Conservation (phyloP, 495 filamentous ascomycete species). For the Chaetomium fimeti region DNA sequence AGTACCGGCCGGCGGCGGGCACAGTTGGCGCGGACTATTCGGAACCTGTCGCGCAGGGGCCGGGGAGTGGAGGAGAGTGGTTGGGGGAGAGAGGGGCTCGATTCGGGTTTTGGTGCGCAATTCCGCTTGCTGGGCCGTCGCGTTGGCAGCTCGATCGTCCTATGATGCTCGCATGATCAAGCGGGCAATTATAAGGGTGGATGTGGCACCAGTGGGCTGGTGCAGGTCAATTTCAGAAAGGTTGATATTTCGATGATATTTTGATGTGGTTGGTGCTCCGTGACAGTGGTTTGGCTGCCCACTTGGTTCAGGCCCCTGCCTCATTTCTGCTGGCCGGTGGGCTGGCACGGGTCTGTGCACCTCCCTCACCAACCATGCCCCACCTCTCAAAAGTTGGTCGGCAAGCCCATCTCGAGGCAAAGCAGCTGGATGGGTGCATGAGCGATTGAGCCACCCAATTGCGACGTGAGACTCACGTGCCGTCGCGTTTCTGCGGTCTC, state of each 20-base stretch:
- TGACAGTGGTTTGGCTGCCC: not conserved
- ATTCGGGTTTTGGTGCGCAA: slow-evolving; percentile 5
- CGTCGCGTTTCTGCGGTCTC: slow-evolving; percentile 9
- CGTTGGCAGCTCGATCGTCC: slow-evolving; percentile 26
- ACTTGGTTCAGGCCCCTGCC: not conserved
- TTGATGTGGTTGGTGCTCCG: slow-evolving; percentile 1
- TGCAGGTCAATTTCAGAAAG: not conserved
- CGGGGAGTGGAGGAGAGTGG: slow-evolving; percentile 14
- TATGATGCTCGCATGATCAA: slow-evolving; percentile 33
- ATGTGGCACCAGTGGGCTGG: not conserved
- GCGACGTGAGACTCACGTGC: slow-evolving; percentile 10
- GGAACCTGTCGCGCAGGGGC: not conserved
- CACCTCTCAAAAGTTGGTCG: slow-evolving; percentile 8
- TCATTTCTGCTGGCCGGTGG: slow-evolving; percentile 10
- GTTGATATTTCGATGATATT: not conserved
- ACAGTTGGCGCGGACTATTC: not conserved
- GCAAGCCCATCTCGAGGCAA: no score
- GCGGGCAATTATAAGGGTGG: slow-evolving; percentile 13
- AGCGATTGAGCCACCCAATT: no score
- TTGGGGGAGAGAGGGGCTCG: not conserved
- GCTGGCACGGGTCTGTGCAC: slow-evolving; percentile 11
- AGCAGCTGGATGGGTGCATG: no score
- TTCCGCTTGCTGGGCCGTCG: slow-evolving; percentile 23
- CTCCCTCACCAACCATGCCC: not conserved
- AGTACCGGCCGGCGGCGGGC: not conserved